Conservation (phyloP, 495 filamentous ascomycete species). For the Aspergillus egyptiacus region DNA sequence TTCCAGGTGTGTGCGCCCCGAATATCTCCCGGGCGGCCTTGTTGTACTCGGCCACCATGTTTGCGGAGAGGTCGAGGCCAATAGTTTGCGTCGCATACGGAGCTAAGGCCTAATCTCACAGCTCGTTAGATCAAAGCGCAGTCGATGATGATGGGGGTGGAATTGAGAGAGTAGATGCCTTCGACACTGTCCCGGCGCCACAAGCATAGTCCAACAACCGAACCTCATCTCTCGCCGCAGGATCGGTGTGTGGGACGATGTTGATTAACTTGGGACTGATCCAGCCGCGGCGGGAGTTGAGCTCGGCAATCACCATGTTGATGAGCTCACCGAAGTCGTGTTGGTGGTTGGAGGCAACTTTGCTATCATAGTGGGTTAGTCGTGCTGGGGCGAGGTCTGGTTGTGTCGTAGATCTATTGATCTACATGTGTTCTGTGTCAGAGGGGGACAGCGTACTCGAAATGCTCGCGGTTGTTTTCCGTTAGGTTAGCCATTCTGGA, state of each 20-base stretch:
- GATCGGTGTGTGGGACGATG: neutral
- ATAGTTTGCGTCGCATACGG: neutral
- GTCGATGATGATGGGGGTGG: too few relatives aligned
- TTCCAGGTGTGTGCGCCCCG: neutral
- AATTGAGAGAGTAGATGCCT: neutral
- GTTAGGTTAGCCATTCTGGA: neutral
- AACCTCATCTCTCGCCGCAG: neutral
- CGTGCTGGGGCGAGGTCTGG: neutral
- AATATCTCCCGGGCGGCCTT: neutral
- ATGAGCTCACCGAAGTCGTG: slow-evolving; percentile 3
- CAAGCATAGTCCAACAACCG: neutral
- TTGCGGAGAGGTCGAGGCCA: neutral
- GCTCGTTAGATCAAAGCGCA: too few relatives aligned
- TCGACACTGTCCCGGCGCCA: neutral
- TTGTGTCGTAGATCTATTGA: neutral
- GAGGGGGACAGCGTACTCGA: neutral
- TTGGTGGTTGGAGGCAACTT: slow-evolving; percentile 2
- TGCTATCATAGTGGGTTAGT: neutral
- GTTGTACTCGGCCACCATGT: slow-evolving; percentile 1
- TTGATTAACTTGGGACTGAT: neutral
- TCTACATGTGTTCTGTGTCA: neutral
- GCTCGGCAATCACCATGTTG: neutral
- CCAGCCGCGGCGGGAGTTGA: neutral
- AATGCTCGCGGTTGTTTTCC: neutral
- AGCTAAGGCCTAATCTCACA: neutral